These are phyloP conservation scores for Gynostemma pentaphyllum DNA, from an alignment of 306 rosid species.

Conservation along the genomic window DNA sequence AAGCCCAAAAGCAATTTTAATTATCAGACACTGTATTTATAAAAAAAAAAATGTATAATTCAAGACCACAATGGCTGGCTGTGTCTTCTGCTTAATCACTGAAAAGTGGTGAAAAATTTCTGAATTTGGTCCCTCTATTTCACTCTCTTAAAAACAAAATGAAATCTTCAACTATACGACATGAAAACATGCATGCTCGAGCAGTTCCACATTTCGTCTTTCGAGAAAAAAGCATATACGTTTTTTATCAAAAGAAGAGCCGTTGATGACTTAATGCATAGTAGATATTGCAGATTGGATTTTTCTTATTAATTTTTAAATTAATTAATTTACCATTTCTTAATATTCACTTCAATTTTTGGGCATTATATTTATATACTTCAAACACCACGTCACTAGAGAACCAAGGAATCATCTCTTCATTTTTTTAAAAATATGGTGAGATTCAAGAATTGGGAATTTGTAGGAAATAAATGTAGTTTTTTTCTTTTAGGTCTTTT, in stretches of 20 bases:
- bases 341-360: too few relatives aligned
- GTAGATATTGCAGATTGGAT: too few relatives aligned
- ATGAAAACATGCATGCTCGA: constrained; percentile 17
- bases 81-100: neutral
- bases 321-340: too few relatives aligned
- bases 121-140: neutral
- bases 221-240: constrained; percentile 2
- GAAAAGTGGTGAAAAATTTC: neutral
- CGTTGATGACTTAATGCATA: neutral
- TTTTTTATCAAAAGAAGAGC: constrained; percentile 36
- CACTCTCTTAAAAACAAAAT: constrained; percentile 9
- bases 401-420: too few relatives aligned
- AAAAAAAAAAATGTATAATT: neutral
- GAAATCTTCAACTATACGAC: constrained; percentile 15
- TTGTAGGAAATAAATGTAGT: too few relatives aligned
- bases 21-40: neutral
- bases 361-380: too few relatives aligned
- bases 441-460: too few relatives aligned
- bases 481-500: too few relatives aligned
- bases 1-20: constrained; percentile 9
- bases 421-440: too few relatives aligned
- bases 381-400: too few relatives aligned
- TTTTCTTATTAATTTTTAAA: too few relatives aligned
- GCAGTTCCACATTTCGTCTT: constrained; percentile 20
- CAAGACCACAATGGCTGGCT: neutral